These are phyloP conservation scores for Chaetoscypha palmicola DNA, from an alignment of 2,329 filamentous ascomycete species.

Conservation along the genomic window DNA sequence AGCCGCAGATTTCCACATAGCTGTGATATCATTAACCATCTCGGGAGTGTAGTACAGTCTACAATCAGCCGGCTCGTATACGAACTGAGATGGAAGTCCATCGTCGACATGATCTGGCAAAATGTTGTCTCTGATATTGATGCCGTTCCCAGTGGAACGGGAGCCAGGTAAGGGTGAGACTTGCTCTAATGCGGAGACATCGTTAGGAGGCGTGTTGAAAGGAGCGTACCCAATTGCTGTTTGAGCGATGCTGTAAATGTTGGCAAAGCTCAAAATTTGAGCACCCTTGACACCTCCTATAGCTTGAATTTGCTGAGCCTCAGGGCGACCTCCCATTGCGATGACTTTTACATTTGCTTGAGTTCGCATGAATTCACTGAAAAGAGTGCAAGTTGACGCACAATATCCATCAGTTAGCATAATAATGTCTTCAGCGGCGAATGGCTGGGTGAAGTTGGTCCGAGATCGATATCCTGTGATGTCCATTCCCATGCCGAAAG, in stretches of 20 bases:
- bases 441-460: conserved; percentile 26
- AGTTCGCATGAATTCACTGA: conserved; percentile 47
- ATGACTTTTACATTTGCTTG: conserved; percentile 49
- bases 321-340: conserved; percentile 52
- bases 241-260: conserved; percentile 18
- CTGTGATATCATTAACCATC: conserved; percentile 44
- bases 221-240: conserved; percentile 2
- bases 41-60: conserved; percentile 50
- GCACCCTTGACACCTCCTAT: conserved; percentile 60
- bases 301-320: conserved; percentile 48
- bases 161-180: conserved; percentile 17
- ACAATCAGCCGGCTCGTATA: conserved; percentile 54
- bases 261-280: conserved; percentile 26
- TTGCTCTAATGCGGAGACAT: conserved; percentile 16
- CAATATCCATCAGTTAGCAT: conserved; percentile 50
- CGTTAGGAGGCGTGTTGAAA: conserved; percentile 6
- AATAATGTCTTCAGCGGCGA: conserved; percentile 34
- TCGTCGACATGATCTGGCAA: conserved; percentile 27
- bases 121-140: conserved; percentile 38
- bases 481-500: conserved; percentile 13
- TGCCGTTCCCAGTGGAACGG: conserved; percentile 27
- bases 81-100: conserved; percentile 48
- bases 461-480: conserved; percentile 25
- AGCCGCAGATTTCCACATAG: conserved; percentile 44
- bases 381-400: conserved; percentile 52